These are phyloP conservation scores for Plectranthus barbatus DNA, from an alignment of 257 asterid species.

Conservation along the genomic window DNA sequence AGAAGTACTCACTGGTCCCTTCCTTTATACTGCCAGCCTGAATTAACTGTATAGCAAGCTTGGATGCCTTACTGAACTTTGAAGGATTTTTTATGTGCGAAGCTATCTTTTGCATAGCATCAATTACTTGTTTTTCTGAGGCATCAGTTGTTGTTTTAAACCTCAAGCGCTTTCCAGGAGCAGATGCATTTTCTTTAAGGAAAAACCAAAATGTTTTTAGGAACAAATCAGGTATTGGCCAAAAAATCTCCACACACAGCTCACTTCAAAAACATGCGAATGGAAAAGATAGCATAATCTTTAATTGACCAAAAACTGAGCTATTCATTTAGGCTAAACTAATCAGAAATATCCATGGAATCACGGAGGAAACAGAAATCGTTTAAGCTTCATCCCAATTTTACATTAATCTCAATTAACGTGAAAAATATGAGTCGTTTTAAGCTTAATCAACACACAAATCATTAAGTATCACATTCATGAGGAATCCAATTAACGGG, in stretches of 20 bases:
- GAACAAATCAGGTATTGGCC: background rate
- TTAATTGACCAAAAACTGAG: background rate
- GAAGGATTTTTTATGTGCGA: constrained; percentile 71
- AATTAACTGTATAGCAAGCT: constrained; percentile 80
- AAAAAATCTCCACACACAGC: background rate
- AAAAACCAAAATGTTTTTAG: background rate
- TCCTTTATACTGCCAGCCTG: constrained; percentile 86
- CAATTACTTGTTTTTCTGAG: constrained; percentile 79
- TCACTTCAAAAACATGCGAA: background rate
- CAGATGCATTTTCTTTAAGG: constrained; percentile 26
- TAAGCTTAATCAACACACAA: background rate
- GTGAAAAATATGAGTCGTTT: background rate
- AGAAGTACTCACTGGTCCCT: constrained; percentile 55
- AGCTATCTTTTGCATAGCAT: constrained; percentile 85
- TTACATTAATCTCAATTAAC: background rate
- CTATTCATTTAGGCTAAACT: background rate
- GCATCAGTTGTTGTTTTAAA: constrained; percentile 92
- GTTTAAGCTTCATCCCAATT: background rate
- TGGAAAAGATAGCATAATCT: background rate
- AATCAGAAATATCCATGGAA: background rate
- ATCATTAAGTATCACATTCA: background rate
- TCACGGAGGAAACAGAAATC: background rate
- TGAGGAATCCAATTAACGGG: constrained; percentile 1
- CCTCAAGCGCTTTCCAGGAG: constrained; percentile 60
- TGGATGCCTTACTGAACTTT: constrained; percentile 79